Base-by-base conservation (phyloP, 148 eudicot genomes). In the Heliamphora exappendiculata region DNA sequence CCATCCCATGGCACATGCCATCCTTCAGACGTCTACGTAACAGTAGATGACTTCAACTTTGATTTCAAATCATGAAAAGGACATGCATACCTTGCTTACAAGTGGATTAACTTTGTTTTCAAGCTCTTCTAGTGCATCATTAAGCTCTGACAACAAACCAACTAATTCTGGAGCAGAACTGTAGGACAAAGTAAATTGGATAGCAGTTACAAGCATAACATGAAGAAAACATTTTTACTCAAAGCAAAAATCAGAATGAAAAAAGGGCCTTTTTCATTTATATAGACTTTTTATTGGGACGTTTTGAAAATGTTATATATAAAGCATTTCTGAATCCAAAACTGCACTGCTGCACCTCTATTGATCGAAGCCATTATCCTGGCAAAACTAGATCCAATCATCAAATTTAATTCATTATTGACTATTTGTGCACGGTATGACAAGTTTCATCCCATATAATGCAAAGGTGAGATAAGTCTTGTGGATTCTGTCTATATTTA, bases 81-180 rank as follows among this genome's bases (percentile, higher is more conserved):
- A 66, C 10, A 50, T 7, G 20, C 33, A 76, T 86, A 95, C 97
- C 96, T 88, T 92, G 77, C 80, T 75, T 58, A 92, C 65, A 67
- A 89, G 87, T 49, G 96, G 98, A 85, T 88, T 79, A 67, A 95
- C 91, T 81, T 83, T 82, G 75, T 85, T 85, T 80, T 94, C 96
- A 72, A 95, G 98, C 77, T 91, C 87, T 36, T 82, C 84, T 78
- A 85, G 70, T 22, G 94, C 86, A 84, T 91, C 87, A 78, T 86
- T 85, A 20, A 95, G 89, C 87, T 92, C 96, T 55, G 88, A 82
- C 42, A 95, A 82, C 39, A 92, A 81, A 83, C 92, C 94, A 81
- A 93, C 88, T 80, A 95, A 81, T 79, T 95, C 98, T 33, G 98
- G 98, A 58, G 96, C 96, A 82, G 91, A 91, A 78, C 98, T 95